These are phyloP conservation scores for Nakazawaea ambrosiae DNA, from an alignment of 805 yeast genomes.

Conservation along the genomic window DNA sequence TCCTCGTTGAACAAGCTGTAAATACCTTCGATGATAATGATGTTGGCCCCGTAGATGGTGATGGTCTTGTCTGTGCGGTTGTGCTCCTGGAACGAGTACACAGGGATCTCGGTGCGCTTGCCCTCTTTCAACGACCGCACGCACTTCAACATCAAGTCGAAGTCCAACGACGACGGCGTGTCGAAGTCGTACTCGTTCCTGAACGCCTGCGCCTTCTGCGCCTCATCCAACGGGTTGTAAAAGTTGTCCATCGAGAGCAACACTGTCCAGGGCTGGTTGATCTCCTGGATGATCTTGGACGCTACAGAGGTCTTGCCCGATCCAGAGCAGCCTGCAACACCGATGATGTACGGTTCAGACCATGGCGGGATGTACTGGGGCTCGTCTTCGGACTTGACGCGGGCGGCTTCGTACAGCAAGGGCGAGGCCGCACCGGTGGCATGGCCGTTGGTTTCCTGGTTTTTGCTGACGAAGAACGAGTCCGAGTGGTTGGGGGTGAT, in stretches of 20 bases:
- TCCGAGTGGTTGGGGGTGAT: constrained; percentile 10
- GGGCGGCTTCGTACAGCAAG: too few species aligned
- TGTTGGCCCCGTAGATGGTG: constrained; percentile 89
- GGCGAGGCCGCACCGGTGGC: background rate
- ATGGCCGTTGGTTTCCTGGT: background rate
- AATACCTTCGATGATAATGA: constrained; percentile 87
- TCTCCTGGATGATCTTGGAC: constrained; percentile 64
- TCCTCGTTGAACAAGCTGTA: constrained; percentile 72
- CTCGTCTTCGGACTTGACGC: constrained; percentile 1
- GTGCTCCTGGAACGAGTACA: constrained; percentile 61
- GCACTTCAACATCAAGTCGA: constrained; percentile 61
- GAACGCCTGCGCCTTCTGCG: constrained; percentile 59
- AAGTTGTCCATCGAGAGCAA: constrained; percentile 86
- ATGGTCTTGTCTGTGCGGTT: constrained; percentile 54
- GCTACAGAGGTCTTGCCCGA: constrained; percentile 95
- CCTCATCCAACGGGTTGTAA: constrained; percentile 65
- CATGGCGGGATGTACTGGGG: constrained; percentile 68
- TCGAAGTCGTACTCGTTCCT: constrained; percentile 77
- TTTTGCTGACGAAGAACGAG: constrained; percentile 6
- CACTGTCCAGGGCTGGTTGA: constrained; percentile 92
- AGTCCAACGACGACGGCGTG: constrained; percentile 75
- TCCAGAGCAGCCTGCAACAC: constrained; percentile 82
- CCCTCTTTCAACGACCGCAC: constrained; percentile 68
- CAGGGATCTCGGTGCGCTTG: constrained; percentile 56
- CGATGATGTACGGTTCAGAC: constrained; percentile 80